Evolutionary conservation across 495 filamentous ascomycete species (phyloP), one percentile per base, ranked within the genome.

Genomic region (Aspergillus incahuasiensis): DNA sequence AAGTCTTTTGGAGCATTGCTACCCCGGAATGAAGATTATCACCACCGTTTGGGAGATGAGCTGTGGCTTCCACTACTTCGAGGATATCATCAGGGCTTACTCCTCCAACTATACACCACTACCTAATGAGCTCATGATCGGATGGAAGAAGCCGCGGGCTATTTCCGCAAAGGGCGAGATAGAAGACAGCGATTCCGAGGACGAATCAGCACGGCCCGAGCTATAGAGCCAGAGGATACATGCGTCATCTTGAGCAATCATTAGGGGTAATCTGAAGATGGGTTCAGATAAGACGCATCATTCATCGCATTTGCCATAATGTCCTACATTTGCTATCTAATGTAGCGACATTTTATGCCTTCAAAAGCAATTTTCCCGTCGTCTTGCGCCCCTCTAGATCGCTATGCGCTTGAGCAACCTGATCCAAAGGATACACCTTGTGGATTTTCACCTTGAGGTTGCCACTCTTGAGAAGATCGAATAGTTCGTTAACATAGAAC

Each of bases 341-440:
- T n/a, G n/a, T 16, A 18, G 1, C 5, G 38, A 6, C 6, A 8
- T 22, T 45, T 64, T 54, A 77, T 43, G 73, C 66, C 63, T 64
- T 72, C 49, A 77, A 34, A 21, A 78, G 67, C 18, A 70, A 63
- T 78, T 95, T 97, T 15, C 94, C 92, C 32, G 84, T 92, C 0
- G 89, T 91, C 74, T 86, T 87, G 48, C 92, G 74, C 22, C 88
- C 81, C 69, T 95, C 89, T 25, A 97, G 71, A 72, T 97, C 94
- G 57, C 64, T 73, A 61, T 97, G 92, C 24, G 89, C 91, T 59
- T 81, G 76, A 19, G 72, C 82, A 19, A 90, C 83, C 25, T 96
- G 86, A 66, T 82, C 79, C 46, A 97, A 70, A n/a, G 86, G 82
- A 68, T 97, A 98, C 1, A 82, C 71, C 58, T 95, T 79, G 65